These are phyloP conservation scores for Claviceps sp. DNA, from an alignment of 2,329 filamentous ascomycete genomes.

Conservation along the genomic window DNA sequence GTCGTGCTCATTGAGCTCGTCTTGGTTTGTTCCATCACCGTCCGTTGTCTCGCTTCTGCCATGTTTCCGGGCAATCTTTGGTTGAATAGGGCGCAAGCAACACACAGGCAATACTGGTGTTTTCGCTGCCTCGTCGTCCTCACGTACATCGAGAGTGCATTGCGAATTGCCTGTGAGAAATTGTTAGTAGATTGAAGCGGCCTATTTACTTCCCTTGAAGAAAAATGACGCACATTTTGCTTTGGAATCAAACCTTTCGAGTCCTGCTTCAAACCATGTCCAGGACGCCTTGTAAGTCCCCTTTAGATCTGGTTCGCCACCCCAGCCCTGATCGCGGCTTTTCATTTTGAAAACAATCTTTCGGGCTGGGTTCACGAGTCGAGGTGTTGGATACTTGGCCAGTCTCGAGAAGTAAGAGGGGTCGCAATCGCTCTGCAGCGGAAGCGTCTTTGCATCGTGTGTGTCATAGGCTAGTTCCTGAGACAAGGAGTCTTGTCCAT, in stretches of 20 bases:
- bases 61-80: constrained; percentile 11
- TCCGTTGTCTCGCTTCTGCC: neutral
- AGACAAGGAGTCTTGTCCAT: constrained; percentile 13
- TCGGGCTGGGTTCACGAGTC: constrained; percentile 35
- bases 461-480: constrained; percentile 18
- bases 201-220: neutral
- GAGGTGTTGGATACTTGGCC: constrained; percentile 25
- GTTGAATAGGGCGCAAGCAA: constrained; percentile 24
- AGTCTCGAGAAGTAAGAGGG: constrained; percentile 18
- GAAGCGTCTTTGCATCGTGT: constrained; percentile 16
- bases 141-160: constrained; percentile 18
- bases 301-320: constrained; percentile 16
- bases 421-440: constrained; percentile 15
- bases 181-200: neutral
- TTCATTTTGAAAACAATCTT: constrained; percentile 48
- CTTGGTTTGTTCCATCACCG: neutral
- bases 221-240: constrained; percentile 14
- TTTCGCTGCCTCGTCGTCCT: constrained; percentile 10
- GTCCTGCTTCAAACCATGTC: constrained; percentile 51
- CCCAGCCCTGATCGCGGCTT: constrained; percentile 48
- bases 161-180: constrained; percentile 14
- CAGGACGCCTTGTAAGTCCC: constrained; percentile 35
- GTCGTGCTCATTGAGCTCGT: neutral
- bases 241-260: constrained; percentile 38
- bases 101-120: constrained; percentile 18